Base-by-base conservation (phyloP, 2,329 filamentous ascomycete genomes). In the Sclerotinia subarctica region DNA sequence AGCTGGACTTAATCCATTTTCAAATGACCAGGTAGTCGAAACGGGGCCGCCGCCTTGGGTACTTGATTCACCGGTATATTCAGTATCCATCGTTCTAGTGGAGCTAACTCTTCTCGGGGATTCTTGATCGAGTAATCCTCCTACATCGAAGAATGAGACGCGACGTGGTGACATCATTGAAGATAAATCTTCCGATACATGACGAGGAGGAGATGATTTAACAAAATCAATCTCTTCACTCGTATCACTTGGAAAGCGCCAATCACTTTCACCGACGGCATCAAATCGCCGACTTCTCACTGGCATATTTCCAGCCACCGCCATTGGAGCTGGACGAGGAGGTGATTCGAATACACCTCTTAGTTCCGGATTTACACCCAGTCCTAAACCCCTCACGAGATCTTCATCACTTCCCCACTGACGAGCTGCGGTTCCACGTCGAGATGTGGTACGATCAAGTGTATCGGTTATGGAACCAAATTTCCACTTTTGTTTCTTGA, bases 371-470 rank as follows among this genome's bases (percentile, higher is more conserved):
- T 85, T 81, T 4, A 88, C 84, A 17, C 90, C 86, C 51, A 94
- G 86, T 10, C 94, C 94, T 4, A 97, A 75, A 69, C 89, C 91
- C 63, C 90, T 84, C 5, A 96, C 93, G 1, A 98, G 85, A 76
- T 98, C 93, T 76, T 96, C 93, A 74, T 98, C 94, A 73, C 93
- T 97, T 54, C 92, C 93, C 89, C 91, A 94, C 67, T 91, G 87
- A 62, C 69, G 88, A 80, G 56, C 89, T 70, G 15, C 84, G 82
- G 71, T 81, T 84, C 70, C 83, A 81, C 70, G 78, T 5, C 65
- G 79, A 74, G 53, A 76, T 1, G 76, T 76, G 3, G 79, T 78
- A 54, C 79, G 82, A 62, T 87, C 88, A 51, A 90, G 80, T 1
- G 91, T 93, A 52, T 87, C 86, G 54, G 85, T 84, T 5, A 85